These are phyloP conservation scores for Scleromitrula shiraiana DNA, from an alignment of 2,329 filamentous ascomycete species.

Conservation along the genomic window DNA sequence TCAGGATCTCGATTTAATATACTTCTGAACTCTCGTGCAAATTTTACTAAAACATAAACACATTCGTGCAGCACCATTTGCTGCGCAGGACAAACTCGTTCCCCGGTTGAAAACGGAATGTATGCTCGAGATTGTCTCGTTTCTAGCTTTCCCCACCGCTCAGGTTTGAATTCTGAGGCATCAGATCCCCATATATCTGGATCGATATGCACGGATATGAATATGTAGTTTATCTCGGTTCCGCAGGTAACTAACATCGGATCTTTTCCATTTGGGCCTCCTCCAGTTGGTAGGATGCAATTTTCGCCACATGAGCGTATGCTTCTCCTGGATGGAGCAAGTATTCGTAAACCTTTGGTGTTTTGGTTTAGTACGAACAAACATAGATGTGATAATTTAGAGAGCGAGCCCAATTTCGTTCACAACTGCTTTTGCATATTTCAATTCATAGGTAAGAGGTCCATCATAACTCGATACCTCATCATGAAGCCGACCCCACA, in stretches of 20 bases:
- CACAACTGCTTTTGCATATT: conserved; percentile 45
- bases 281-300: conserved; percentile 19
- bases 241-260: conserved; percentile 21
- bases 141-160: conserved; percentile 30
- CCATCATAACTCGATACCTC: background rate
- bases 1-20: background rate
- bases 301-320: background rate
- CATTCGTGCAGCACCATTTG: background rate
- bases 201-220: conserved; percentile 31
- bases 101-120: background rate
- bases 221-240: conserved; percentile 10
- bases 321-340: background rate
- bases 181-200: conserved; percentile 31
- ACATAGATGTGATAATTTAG: too few species aligned
- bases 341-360: background rate
- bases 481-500: background rate
- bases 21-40: background rate
- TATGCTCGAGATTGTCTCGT: background rate
- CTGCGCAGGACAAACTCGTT: background rate
- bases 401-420: conserved; percentile 47
- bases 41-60: background rate
- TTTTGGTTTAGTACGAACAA: too few species aligned
- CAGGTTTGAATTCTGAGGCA: conserved; percentile 32
- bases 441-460: conserved; percentile 28
- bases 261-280: conserved; percentile 13